Conservation (phyloP, 108 stramenopile species). For the Pinguiococcus pyrenoidosus region DNA sequence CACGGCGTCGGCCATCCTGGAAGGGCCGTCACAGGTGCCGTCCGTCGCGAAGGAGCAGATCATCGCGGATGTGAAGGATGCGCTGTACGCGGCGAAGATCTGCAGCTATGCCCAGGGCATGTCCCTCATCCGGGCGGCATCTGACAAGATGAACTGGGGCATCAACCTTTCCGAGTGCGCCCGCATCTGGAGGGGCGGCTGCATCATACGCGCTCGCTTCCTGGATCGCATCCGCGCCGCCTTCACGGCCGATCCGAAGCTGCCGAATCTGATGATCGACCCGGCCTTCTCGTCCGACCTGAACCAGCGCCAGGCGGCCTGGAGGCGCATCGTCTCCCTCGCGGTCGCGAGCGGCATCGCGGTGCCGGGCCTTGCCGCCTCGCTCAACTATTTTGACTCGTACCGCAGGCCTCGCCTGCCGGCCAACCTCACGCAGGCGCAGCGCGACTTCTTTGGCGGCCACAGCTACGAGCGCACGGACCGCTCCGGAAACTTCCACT, state of each 20-base stretch:
- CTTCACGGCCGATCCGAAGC: conserved; percentile 42
- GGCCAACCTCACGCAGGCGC: conserved; percentile 87
- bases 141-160: conserved; percentile 70
- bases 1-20: conserved; percentile 56
- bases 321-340: conserved; percentile 82
- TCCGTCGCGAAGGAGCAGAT: conserved; percentile 65
- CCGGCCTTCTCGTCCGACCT: conserved; percentile 66
- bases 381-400: conserved; percentile 83
- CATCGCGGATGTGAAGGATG: conserved; percentile 70
- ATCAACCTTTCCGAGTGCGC: conserved; percentile 79
- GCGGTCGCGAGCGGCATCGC: conserved; percentile 73
- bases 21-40: conserved; percentile 66
- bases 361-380: conserved; percentile 67
- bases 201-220: conserved; percentile 87
- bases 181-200: conserved; percentile 96
- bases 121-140: conserved; percentile 64
- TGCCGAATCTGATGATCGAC: conserved; percentile 83
- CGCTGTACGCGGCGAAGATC: conserved; percentile 88
- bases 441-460: conserved; percentile 98
- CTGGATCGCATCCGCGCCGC: conserved; percentile 86
- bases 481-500: conserved; percentile 68
- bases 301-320: conserved; percentile 61
- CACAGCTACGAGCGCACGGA: conserved; percentile 78
- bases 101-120: conserved; percentile 94
- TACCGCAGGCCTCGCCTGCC: conserved; percentile 74